Conservation (phyloP, 108 stramenopile species). For the Cyclotella choctawhatcheeana region DNA sequence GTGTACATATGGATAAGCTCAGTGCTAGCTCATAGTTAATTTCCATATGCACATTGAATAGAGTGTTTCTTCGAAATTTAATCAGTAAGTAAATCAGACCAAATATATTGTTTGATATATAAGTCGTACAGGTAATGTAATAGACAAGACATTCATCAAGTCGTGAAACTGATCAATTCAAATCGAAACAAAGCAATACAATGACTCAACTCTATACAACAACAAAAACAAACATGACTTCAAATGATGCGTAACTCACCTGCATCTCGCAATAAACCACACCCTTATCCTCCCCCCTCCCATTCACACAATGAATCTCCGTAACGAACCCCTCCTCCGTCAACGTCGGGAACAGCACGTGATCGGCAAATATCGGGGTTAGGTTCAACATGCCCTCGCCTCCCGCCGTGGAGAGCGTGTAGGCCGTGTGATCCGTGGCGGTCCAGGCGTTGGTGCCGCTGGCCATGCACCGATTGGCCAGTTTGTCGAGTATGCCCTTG, state of each 20-base stretch:
- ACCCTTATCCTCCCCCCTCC: constrained; percentile 52
- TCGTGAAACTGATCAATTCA: too few relatives aligned
- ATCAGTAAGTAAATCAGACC: too few relatives aligned
- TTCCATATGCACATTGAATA: too few relatives aligned
- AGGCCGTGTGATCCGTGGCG: constrained; percentile 58
- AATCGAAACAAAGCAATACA: too few relatives aligned
- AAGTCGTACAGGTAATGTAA: too few relatives aligned
- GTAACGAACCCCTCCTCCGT: constrained; percentile 53
- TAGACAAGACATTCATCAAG: too few relatives aligned
- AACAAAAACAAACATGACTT: background rate
- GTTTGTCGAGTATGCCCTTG: constrained; percentile 56
- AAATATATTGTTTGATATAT: too few relatives aligned
- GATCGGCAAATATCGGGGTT: constrained; percentile 53
- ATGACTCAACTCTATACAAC: too few relatives aligned
- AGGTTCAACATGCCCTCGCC: constrained; percentile 44
- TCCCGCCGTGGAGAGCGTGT: constrained; percentile 53
- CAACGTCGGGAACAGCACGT: constrained; percentile 52
- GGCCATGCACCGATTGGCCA: constrained; percentile 59
- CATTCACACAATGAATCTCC: constrained; percentile 53
- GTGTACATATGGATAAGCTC: too few relatives aligned
- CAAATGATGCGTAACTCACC: constrained; percentile 10
- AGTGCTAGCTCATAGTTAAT: too few relatives aligned
- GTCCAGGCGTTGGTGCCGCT: constrained; percentile 60
- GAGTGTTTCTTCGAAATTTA: too few relatives aligned
- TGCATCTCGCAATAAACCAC: constrained; percentile 61